Conservation (phyloP, 2,329 filamentous ascomycete genomes). For the Neofusicoccum kwambonambiense region DNA sequence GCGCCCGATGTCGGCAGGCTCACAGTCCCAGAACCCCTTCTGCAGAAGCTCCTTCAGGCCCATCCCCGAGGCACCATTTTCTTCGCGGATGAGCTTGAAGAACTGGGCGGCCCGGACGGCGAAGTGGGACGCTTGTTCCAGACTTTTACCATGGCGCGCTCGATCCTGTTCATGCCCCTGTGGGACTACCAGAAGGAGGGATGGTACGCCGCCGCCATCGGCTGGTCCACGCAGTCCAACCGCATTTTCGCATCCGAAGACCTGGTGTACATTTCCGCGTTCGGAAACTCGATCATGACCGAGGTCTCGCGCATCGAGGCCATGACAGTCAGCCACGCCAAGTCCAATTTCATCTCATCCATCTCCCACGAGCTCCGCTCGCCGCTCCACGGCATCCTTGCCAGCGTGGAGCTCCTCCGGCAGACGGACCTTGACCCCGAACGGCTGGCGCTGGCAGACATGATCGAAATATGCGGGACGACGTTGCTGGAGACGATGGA, state of each 20-base stretch:
- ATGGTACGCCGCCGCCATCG: slow-evolving; percentile 48
- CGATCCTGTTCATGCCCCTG: slow-evolving; percentile 52
- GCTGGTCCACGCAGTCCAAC: slow-evolving; percentile 32
- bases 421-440: slow-evolving; percentile 43
- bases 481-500: slow-evolving; percentile 52
- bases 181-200: slow-evolving; percentile 52
- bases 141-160: slow-evolving; percentile 48
- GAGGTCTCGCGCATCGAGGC: slow-evolving; percentile 23
- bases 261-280: slow-evolving; percentile 40
- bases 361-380: slow-evolving; percentile 54
- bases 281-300: slow-evolving; percentile 42
- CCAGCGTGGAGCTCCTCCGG: slow-evolving; percentile 50
- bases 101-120: slow-evolving; percentile 31
- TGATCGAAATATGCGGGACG: slow-evolving; percentile 50
- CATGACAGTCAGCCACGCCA: slow-evolving; percentile 45
- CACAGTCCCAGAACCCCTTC: not conserved
- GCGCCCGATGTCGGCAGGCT: not conserved
- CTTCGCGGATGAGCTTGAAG: slow-evolving; percentile 12
- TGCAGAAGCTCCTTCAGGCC: slow-evolving; percentile 14
- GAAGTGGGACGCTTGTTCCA: slow-evolving; percentile 41
- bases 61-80: slow-evolving; percentile 19
- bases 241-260: slow-evolving; percentile 37
- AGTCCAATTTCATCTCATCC: slow-evolving; percentile 53
- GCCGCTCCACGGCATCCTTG: slow-evolving; percentile 41
- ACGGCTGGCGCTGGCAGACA: slow-evolving; percentile 46